Base-by-base conservation (phyloP, 2,329 filamentous ascomycete genomes). In the Botrytis hyacinthi region DNA sequence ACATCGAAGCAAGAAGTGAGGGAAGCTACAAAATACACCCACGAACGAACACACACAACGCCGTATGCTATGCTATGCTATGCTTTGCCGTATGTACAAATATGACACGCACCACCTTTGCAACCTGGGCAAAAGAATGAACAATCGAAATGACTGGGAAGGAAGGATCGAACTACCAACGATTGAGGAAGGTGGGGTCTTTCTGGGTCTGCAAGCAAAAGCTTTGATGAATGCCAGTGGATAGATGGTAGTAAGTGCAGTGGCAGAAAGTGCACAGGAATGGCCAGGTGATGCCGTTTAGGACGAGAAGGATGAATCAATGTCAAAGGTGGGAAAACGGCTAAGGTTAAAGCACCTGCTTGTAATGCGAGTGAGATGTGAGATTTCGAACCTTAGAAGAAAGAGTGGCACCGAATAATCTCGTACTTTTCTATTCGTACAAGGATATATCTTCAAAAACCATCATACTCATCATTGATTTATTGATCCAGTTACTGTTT, bases 161-260 rank as follows among this genome's bases (percentile, higher is more conserved):
- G 75, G 72, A 72, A 73, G 40, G 70, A 73, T 54, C n/a, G 48
- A 54, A 29, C 65, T 67, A 68, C 48, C n/a, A 18, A 68, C 40
- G 35, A 68, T 57, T 68, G 48, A 37, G 68, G 54, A 69, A 70
- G 54, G 68, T 70, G 68, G 68, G 68, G 54, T 46, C 18, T 42
- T 32, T 46, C 61, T 44, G 37, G 61, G 37, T 42, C 61, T 42
- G 61, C 61, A 63, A 29, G 26, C 16, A 35, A 40, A 22, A 22
- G 26, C n/a, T 54, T n/a, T 68, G 65, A 26, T 54, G 62, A 2
- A 35, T 48, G 63, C 44, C 42, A 66, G 20, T 51, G 42, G n/a
- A 46, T 59, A 37, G 59, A 37, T 4, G 35, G 20, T 3, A 20
- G 32, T 5, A 20, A 59, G 29, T 51, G 18, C n/a, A 57, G n/a